Evolutionary conservation across 2,329 filamentous ascomycete genomes (phyloP).

Genomic region (Apiospora malaysiana): DNA sequence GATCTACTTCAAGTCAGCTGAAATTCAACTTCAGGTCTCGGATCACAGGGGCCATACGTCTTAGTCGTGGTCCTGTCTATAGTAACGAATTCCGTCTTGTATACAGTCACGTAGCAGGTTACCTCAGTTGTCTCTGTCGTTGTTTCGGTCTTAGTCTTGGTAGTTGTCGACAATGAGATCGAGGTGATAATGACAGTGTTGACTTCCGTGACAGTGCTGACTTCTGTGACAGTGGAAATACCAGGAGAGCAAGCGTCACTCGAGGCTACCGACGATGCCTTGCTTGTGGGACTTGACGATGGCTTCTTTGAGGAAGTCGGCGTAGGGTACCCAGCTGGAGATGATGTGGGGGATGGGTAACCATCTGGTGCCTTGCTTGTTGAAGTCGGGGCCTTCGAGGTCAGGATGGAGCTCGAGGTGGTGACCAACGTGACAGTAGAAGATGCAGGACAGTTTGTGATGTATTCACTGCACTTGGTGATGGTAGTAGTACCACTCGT

Average conservation of each 20-base stretch:
- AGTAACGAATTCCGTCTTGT: not conserved
- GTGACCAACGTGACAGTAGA: not conserved
- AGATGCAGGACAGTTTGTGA: not conserved
- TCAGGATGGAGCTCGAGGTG: not conserved
- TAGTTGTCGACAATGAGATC: conserved; percentile 2
- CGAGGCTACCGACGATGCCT: not conserved
- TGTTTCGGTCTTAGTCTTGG: conserved; percentile 23
- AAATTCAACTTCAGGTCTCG: not conserved
- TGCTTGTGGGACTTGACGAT: not conserved
- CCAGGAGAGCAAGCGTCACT: conserved; percentile 2
- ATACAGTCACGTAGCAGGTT: conserved; percentile 22
- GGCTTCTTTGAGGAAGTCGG: conserved; percentile 24
- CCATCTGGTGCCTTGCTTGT: not conserved
- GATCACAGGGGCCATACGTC: not conserved
- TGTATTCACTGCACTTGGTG: not conserved
- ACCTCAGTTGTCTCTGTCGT: conserved; percentile 30
- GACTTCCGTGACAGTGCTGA: conserved; percentile 30
- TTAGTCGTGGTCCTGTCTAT: not conserved
- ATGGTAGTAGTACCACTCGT: not conserved
- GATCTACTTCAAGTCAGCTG: not conserved
- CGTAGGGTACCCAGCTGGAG: not conserved
- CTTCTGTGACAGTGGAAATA: conserved; percentile 29
- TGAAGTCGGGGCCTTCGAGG: not conserved
- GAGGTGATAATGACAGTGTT: conserved; percentile 30
- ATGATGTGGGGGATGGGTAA: not conserved